Percentiles rank a stretch among this genome's conserved stretches.
These are phyloP conservation scores for Rhytidhysteron rufulum DNA, from an alignment of 2,329 filamentous ascomycete genomes.

Conservation along the genomic window DNA sequence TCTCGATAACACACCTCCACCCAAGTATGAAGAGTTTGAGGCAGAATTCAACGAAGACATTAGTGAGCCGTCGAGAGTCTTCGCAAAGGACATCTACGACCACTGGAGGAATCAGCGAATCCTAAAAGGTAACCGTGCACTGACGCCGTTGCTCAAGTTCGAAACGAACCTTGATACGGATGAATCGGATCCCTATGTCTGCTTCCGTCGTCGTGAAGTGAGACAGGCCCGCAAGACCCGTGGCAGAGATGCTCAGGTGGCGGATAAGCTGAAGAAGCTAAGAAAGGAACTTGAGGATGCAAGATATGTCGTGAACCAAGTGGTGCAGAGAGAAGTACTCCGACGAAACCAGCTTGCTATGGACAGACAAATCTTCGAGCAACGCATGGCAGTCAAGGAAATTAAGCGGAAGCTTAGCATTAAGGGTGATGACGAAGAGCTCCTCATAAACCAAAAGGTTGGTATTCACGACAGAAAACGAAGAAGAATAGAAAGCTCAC, in stretches of 20 bases:
- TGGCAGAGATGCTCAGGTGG: conserved; percentile 87
- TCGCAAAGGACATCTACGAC: conserved; percentile 78
- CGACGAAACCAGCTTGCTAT: conserved; percentile 73
- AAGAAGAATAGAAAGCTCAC: neutral
- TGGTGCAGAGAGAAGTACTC: conserved; percentile 74
- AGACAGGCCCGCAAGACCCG: conserved; percentile 93
- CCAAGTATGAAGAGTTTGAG: conserved; percentile 56
- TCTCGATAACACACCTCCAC: conserved; percentile 81
- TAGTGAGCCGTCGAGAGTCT: conserved; percentile 51
- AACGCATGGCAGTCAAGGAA: conserved; percentile 77
- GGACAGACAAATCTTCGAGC: conserved; percentile 77
- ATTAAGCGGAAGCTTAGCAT: conserved; percentile 85
- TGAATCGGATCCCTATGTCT: conserved; percentile 95
- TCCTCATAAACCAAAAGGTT: conserved; percentile 83
- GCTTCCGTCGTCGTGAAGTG: conserved; percentile 91
- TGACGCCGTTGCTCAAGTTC: conserved; percentile 82
- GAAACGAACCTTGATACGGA: conserved; percentile 93
- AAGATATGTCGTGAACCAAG: conserved; percentile 71
- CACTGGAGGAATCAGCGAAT: conserved; percentile 78
- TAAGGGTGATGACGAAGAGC: conserved; percentile 87
- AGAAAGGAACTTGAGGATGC: conserved; percentile 88
- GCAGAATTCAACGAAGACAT: conserved; percentile 60
- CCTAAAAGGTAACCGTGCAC: conserved; percentile 62
- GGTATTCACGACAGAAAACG: conserved; percentile 22
- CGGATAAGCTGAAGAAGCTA: conserved; percentile 89